Conservation (phyloP, 371 early-diverging fungal species). For the Mucor irregularis region DNA sequence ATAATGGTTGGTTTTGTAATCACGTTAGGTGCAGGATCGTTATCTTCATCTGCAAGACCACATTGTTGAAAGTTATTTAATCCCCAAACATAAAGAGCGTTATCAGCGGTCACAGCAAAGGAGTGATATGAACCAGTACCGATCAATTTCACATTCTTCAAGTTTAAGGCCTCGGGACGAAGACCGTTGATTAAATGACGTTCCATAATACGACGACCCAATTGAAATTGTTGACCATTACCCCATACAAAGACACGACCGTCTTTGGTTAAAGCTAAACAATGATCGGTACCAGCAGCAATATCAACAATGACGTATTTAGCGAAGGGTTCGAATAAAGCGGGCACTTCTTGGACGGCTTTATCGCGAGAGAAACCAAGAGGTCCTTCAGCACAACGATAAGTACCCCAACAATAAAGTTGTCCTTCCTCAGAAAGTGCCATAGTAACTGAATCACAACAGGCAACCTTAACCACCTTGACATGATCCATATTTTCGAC, state of each 20-base stretch:
- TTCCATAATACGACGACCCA: constrained; percentile 82
- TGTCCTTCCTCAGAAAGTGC: constrained; percentile 85
- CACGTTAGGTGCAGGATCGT: constrained; percentile 35
- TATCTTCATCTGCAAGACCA: constrained; percentile 59
- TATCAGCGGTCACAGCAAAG: constrained; percentile 71
- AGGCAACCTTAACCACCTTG: constrained; percentile 82
- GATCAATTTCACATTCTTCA: constrained; percentile 63
- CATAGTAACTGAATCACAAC: constrained; percentile 93
- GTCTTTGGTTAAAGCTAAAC: constrained; percentile 75
- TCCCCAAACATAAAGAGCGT: constrained; percentile 87
- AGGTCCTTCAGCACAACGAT: constrained; percentile 70
- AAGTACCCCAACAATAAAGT: constrained; percentile 97
- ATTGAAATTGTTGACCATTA: constrained; percentile 90
- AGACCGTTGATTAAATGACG: constrained; percentile 66
- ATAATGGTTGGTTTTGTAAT: constrained; percentile 56
- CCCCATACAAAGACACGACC: constrained; percentile 93
- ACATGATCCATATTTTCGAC: constrained; percentile 68
- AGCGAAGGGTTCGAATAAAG: constrained; percentile 45
- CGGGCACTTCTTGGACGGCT: constrained; percentile 67
- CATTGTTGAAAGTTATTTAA: constrained; percentile 96
- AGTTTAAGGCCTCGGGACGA: constrained; percentile 55
- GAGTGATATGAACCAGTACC: constrained; percentile 90
- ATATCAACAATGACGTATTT: constrained; percentile 70
- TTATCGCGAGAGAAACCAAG: constrained; percentile 70
- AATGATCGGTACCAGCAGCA: constrained; percentile 91